A percentile compares a stretch with the other conserved stretches of the same genome.
Conservation (phyloP, 352 stramenopile genomes). For the Phytopythium ostracodes region DNA sequence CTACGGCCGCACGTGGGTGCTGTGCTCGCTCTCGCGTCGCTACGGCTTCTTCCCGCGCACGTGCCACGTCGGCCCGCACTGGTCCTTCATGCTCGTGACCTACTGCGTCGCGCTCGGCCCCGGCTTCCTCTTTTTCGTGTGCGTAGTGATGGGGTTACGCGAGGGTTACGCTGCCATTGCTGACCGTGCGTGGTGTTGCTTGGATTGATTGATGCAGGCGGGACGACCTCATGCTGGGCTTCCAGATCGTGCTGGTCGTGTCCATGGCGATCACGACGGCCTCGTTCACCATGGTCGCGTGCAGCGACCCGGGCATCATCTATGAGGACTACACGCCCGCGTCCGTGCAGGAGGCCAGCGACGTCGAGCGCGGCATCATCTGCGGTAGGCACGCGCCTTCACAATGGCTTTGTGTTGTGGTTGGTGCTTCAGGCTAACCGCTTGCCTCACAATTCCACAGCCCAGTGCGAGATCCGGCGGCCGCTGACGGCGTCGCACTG, state of each 20-base stretch:
- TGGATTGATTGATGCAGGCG: slow-evolving; percentile 12
- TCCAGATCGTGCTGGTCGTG: slow-evolving; percentile 42
- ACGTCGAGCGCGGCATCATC: slow-evolving; percentile 51
- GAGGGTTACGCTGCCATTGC: background rate
- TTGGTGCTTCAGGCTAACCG: background rate
- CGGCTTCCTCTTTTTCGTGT: slow-evolving; percentile 46
- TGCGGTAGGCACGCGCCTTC: slow-evolving; percentile 41
- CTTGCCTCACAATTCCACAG: slow-evolving; percentile 15
- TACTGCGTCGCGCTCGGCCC: slow-evolving; percentile 63
- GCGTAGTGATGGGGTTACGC: slow-evolving; percentile 10
- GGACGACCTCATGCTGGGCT: slow-evolving; percentile 28
- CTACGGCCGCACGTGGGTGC: slow-evolving; percentile 52
- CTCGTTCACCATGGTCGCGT: slow-evolving; percentile 76
- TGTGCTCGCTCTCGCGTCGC: slow-evolving; percentile 40
- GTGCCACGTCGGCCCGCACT: slow-evolving; percentile 68
- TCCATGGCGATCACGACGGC: slow-evolving; percentile 56
- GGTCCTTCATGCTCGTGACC: slow-evolving; percentile 68
- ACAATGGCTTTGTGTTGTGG: slow-evolving; percentile 1
- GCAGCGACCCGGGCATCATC: slow-evolving; percentile 69
- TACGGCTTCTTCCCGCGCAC: slow-evolving; percentile 63
- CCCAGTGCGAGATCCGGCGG: slow-evolving; percentile 70
- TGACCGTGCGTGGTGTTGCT: background rate
- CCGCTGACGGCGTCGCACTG: slow-evolving; percentile 73
- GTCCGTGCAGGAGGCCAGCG: slow-evolving; percentile 16
- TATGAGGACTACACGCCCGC: slow-evolving; percentile 38